Percentiles rank a stretch among this genome's conserved stretches.
Evolutionary conservation across 2,329 filamentous ascomycete species (phyloP).

Genomic region (Aspergillus chevalieri): DNA sequence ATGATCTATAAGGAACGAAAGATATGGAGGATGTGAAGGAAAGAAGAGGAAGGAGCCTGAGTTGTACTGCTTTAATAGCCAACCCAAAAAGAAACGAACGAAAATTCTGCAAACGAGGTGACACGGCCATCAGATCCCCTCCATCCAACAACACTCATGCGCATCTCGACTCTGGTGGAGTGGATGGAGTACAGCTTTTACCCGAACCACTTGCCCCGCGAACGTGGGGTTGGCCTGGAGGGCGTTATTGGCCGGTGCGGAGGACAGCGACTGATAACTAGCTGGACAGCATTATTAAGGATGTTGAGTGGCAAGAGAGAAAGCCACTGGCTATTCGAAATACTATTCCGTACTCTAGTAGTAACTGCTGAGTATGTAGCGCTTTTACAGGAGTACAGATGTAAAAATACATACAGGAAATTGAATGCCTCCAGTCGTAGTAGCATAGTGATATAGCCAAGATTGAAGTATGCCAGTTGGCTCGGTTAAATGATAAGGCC

Average conservation of each 20-base stretch:
- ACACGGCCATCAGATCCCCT: background rate
- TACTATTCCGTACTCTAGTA: no score
- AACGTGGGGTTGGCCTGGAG: background rate
- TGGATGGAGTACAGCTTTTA: background rate
- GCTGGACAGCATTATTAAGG: no score
- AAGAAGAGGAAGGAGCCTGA: slow-evolving; percentile 2
- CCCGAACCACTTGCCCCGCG: background rate
- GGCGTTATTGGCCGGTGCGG: background rate
- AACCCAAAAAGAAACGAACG: background rate
- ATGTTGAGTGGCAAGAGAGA: no score
- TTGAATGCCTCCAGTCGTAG: no score
- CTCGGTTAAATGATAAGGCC: background rate
- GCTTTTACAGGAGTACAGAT: no score
- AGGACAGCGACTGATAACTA: no score
- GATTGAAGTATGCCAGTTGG: background rate
- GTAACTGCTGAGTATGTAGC: no score
- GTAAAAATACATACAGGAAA: no score
- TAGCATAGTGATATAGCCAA: no score
- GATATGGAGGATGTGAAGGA: slow-evolving; percentile 13
- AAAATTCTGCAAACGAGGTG: background rate
- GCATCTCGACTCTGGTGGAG: no score
- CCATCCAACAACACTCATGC: slow-evolving; percentile 2
- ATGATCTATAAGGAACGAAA: slow-evolving; percentile 1
- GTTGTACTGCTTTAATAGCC: slow-evolving; percentile 1
- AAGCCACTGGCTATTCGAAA: no score